Evolutionary conservation across 2,329 filamentous ascomycete genomes (phyloP), one percentile per base, ranked within the genome.

Genomic region (Aspergillus ustus): DNA sequence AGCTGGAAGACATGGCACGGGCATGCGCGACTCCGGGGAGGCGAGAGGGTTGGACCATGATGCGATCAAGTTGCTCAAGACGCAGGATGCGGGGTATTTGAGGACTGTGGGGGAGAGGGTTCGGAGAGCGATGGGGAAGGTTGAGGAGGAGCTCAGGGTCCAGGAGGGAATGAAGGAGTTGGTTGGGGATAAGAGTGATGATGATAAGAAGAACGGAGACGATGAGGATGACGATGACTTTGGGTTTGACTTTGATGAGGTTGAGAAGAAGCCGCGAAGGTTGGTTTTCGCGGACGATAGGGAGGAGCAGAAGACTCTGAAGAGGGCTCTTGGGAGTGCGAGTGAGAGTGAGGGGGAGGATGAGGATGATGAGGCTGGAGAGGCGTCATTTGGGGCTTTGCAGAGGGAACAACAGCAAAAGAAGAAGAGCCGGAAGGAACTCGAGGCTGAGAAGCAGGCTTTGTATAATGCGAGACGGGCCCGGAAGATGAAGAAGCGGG

Each of bases 41-140:
- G 68, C 70, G 45, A 78, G 82, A 63, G 75, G 83, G 31, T 79
- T 84, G 60, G 82, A 79, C 63, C 76, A 82, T 62, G 86, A 88
- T 64, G 84, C 86, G 44, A 85, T 88, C 49, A 85, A 85, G 74
- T 73, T 89, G 69, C 78, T 89, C 64, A 89, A 89, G 79, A 89
- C 86, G 31, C 87, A 89, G 75, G 87, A 89, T 77, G 82, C 80
- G 11, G 86, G 84, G 6, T 89, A 89, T 67, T 74, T 89, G 53
- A 77, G 85, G 67, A 87, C 84, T 13, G 81, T 85, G 69, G 76
- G 84, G 72, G 84, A 86, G 76, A 80, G 81, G 72, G 80, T 83
- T 15, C 77, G 82, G 63, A 81, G 82, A 65, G 80, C 87, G 76
- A 78, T 83, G 61, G 80, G 83, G 70, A 80, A 81, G 70, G 63